Evolutionary conservation across 139 green algal species (phyloP).

Genomic region (Asterochloris erici): DNA sequence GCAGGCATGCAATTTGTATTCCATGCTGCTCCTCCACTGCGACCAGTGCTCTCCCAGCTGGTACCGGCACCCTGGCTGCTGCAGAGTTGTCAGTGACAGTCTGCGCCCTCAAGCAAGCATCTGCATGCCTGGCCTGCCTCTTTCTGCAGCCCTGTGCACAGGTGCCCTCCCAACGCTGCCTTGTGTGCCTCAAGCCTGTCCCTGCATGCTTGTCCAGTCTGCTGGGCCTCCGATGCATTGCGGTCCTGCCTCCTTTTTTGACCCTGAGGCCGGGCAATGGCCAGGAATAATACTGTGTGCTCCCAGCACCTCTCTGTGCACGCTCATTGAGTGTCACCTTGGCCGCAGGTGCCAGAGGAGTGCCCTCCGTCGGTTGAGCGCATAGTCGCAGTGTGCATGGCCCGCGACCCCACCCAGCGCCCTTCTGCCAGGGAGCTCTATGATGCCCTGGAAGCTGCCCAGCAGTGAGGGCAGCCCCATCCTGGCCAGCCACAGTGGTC

Average conservation of each 20-base stretch:
- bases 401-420: too few relatives aligned
- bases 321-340: not conserved
- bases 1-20: not conserved
- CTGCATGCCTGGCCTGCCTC: not conserved
- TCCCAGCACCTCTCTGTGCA: not conserved
- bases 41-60: not conserved
- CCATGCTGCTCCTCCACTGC: not conserved
- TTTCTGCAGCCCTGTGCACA: not conserved
- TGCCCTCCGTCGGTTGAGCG: not conserved
- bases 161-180: not conserved
- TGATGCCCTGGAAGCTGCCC: too few relatives aligned
- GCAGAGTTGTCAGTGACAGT: not conserved
- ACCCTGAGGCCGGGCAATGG: not conserved
- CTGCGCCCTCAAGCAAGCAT: too few relatives aligned
- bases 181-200: not conserved
- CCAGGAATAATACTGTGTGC: not conserved
- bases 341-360: conserved; percentile 5
- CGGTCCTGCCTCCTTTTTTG: not conserved
- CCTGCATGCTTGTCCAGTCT: not conserved
- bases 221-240: not conserved
- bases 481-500: too few relatives aligned
- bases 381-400: too few relatives aligned
- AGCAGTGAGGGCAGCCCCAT: too few relatives aligned
- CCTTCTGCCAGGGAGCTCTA: too few relatives aligned
- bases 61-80: not conserved